Conservation (phyloP, 2,329 filamentous ascomycete genomes). For the Aspergillus novoparasiticus region DNA sequence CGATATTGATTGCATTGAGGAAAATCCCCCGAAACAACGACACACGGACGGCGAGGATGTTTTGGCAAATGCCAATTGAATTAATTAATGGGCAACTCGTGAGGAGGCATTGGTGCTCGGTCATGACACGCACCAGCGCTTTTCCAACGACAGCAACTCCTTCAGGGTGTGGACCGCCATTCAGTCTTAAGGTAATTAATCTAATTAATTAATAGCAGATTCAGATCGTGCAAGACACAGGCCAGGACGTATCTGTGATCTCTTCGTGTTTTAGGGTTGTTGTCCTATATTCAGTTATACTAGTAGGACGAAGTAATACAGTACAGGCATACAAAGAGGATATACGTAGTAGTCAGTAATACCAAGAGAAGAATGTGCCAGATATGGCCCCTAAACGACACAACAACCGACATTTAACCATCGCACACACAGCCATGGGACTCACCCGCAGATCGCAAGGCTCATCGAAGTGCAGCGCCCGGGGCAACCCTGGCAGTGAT, state of each 20-base stretch:
- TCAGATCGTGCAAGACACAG: neutral
- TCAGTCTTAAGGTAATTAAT: neutral
- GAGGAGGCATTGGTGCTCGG: neutral
- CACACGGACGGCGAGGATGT: neutral
- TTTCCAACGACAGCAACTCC: neutral
- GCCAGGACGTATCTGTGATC: neutral
- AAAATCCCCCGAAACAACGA: neutral
- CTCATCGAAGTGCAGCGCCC: slow-evolving; percentile 1
- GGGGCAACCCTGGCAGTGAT: neutral
- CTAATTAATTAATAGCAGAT: neutral
- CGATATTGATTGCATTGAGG: neutral
- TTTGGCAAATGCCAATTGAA: neutral
- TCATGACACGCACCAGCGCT: slow-evolving; percentile 1
- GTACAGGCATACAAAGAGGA: too few relatives aligned
- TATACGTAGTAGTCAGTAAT: too few relatives aligned
- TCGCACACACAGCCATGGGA: neutral
- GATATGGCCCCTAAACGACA: too few relatives aligned
- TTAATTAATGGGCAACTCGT: neutral
- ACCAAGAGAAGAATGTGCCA: too few relatives aligned
- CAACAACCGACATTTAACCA: neutral
- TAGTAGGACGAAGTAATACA: too few relatives aligned
- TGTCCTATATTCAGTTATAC: too few relatives aligned
- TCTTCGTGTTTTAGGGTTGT: too few relatives aligned
- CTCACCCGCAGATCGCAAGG: slow-evolving; percentile 7
- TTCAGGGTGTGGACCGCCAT: neutral